A percentile compares a stretch with the other conserved stretches of the same genome.
These are phyloP conservation scores for Colletotrichum acutatum DNA, from an alignment of 2,329 filamentous ascomycete species.

Conservation along the genomic window DNA sequence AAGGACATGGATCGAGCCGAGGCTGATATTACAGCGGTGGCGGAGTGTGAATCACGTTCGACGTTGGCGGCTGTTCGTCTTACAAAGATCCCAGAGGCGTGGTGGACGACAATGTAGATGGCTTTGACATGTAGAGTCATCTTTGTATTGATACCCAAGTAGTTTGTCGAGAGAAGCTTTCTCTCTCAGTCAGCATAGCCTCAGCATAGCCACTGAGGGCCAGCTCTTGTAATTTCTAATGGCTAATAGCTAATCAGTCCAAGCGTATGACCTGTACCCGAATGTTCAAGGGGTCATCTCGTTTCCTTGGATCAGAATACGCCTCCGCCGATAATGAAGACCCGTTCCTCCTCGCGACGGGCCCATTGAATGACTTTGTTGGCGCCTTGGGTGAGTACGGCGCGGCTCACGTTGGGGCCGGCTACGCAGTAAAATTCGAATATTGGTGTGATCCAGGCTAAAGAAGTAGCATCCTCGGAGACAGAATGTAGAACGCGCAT, in stretches of 20 bases:
- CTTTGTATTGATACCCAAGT: conserved; percentile 7
- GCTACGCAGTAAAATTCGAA: conserved; percentile 98
- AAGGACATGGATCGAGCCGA: not conserved
- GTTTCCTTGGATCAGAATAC: conserved; percentile 66
- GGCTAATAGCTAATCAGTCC: not conserved
- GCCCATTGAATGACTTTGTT: conserved; percentile 94
- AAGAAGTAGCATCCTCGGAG: conserved; percentile 77
- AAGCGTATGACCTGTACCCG: too few species aligned
- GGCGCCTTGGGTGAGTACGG: conserved; percentile 82
- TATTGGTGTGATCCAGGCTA: conserved; percentile 90
- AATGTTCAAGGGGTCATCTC: too few species aligned
- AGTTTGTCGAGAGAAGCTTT: not conserved
- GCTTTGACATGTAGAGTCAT: not conserved
- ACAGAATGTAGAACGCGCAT: conserved; percentile 88
- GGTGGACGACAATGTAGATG: conserved; percentile 12
- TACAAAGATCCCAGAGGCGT: conserved; percentile 19
- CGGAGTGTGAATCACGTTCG: not conserved
- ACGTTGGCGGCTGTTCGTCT: not conserved
- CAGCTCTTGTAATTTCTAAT: conserved; percentile 2
- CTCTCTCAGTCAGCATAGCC: not conserved
- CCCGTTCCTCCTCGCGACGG: conserved; percentile 87
- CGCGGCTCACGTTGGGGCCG: conserved; percentile 73
- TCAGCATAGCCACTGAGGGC: not conserved
- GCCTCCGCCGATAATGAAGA: conserved; percentile 98
- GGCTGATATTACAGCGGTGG: not conserved